phyloP scores from a whole-genome alignment of 164 flowering plant species.

The Platanus orientalis region DNA sequence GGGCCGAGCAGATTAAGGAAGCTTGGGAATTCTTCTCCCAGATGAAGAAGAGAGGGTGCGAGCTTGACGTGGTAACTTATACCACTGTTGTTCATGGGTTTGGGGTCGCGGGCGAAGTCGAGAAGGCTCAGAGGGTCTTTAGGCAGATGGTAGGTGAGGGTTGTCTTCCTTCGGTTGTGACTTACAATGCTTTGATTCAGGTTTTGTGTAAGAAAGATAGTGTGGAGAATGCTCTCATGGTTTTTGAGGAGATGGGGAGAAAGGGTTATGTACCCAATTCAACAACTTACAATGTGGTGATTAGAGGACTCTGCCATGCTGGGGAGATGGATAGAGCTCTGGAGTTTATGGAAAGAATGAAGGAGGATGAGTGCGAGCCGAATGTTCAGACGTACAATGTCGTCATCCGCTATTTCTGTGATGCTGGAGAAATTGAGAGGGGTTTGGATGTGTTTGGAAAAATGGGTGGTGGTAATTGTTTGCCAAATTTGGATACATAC shows the following conservation, averaged over 20 bases:
- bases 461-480: conserved; percentile 58
- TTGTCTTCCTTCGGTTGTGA: conserved; percentile 72
- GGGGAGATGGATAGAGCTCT: conserved; percentile 61
- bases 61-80: conserved; percentile 74
- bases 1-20: conserved; percentile 60
- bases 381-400: conserved; percentile 78
- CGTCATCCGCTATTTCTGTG: conserved; percentile 68
- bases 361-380: conserved; percentile 49
- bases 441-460: conserved; percentile 52
- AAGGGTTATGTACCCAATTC: conserved; percentile 76
- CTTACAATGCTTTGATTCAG: conserved; percentile 86
- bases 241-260: conserved; percentile 68
- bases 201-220: conserved; percentile 80
- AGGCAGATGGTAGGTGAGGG: conserved; percentile 62
- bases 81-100: conserved; percentile 90
- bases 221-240: conserved; percentile 62
- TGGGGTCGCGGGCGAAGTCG: conserved; percentile 68
- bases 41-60: conserved; percentile 76
- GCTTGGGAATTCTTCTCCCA: conserved; percentile 81
- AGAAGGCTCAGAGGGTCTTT: conserved; percentile 60
- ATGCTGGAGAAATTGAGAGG: conserved; percentile 72
- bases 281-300: conserved; percentile 63
- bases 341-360: conserved; percentile 67
- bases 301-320: conserved; percentile 76
- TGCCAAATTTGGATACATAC: conserved; percentile 90